Evolutionary conservation across 2,329 filamentous ascomycete species (phyloP).

Genomic region (Ceratocystis smalleyi): DNA sequence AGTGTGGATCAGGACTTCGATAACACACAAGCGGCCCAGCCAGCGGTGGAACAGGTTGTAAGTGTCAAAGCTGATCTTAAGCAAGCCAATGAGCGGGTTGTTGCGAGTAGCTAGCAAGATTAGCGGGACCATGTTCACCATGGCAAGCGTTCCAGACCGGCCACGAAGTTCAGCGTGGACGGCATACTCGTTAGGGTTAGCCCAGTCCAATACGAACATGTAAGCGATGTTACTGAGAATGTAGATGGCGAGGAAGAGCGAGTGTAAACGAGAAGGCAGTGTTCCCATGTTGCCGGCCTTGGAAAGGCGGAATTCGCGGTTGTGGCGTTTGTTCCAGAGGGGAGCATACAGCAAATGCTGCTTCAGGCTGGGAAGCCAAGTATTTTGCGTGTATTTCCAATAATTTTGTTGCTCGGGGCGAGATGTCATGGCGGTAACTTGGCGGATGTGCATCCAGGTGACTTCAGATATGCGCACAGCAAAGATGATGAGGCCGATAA

Average conservation of each 20-base stretch:
- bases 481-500: conserved; percentile 38
- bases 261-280: conserved; percentile 50
- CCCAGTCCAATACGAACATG: conserved; percentile 47
- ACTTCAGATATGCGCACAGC: conserved; percentile 39
- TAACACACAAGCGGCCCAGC: conserved; percentile 59
- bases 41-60: conserved; percentile 71
- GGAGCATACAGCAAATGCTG: conserved; percentile 46
- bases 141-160: conserved; percentile 52
- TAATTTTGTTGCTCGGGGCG: conserved; percentile 39
- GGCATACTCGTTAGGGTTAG: conserved; percentile 40
- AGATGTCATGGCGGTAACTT: conserved; percentile 42
- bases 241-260: conserved; percentile 40
- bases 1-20: conserved; percentile 53
- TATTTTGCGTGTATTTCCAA: conserved; percentile 43
- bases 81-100: conserved; percentile 57
- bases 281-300: conserved; percentile 45
- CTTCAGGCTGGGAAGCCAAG: conserved; percentile 47
- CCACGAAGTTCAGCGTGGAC: conserved; percentile 49
- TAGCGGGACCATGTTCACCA: conserved; percentile 64
- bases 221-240: conserved; percentile 46
- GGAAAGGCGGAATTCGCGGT: conserved; percentile 48
- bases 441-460: conserved; percentile 40
- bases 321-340: conserved; percentile 49
- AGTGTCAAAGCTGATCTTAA: conserved; percentile 65
- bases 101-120: conserved; percentile 62